A percentile compares a stretch with the other conserved stretches of the same genome.
phyloP scores from a whole-genome alignment of 2,329 filamentous ascomycete species.

The Metarhizium guizhouense region DNA sequence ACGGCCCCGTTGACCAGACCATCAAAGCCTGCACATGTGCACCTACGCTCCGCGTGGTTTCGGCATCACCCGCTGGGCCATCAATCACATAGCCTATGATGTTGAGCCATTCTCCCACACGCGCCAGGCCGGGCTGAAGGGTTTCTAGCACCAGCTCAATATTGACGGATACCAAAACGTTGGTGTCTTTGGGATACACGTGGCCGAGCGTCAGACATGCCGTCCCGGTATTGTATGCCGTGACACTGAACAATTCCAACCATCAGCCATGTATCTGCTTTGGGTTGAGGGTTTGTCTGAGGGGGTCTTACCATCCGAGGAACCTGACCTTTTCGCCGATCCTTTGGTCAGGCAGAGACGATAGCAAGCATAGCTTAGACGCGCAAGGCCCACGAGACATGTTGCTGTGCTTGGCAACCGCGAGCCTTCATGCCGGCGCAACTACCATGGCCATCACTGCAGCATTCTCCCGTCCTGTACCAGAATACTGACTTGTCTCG shows the following conservation, averaged over 20 bases:
- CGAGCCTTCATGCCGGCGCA: neutral
- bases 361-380: slow-evolving; percentile 56
- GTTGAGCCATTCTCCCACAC: slow-evolving; percentile 80
- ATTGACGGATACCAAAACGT: slow-evolving; percentile 53
- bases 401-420: neutral
- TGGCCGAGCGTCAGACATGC: slow-evolving; percentile 63
- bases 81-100: slow-evolving; percentile 66
- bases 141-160: slow-evolving; percentile 61
- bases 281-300: neutral
- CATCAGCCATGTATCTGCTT: neutral
- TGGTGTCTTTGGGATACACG: slow-evolving; percentile 41
- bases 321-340: slow-evolving; percentile 77
- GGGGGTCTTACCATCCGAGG: slow-evolving; percentile 68
- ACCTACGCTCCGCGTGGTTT: neutral
- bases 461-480: neutral
- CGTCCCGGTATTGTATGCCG: slow-evolving; percentile 39
- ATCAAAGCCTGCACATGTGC: slow-evolving; percentile 63
- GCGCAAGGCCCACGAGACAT: slow-evolving; percentile 55
- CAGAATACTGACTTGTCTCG: too few relatives aligned
- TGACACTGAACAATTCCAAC: slow-evolving; percentile 31
- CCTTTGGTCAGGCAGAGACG: slow-evolving; percentile 42
- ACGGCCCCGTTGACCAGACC: slow-evolving; percentile 66
- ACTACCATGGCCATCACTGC: neutral
- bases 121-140: slow-evolving; percentile 53
- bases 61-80: neutral